Evolutionary conservation across 768 basidiomycete genomes (phyloP).

Genomic region (Hygrophoropsis aurantiaca): DNA sequence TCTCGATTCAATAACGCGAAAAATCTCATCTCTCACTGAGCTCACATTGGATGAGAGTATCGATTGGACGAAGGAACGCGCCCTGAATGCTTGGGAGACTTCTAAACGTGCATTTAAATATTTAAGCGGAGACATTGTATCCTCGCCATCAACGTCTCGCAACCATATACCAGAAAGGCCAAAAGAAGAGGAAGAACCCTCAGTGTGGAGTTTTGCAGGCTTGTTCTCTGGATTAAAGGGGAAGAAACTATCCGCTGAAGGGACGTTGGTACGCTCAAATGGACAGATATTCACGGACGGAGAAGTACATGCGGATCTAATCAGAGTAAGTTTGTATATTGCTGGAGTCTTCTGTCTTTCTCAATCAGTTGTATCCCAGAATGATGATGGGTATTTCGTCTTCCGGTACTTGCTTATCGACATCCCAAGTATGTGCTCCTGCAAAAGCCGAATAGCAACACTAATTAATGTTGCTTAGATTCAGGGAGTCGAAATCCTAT

Average conservation of each 20-base stretch:
- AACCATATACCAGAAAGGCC: slow-evolving; percentile 27
- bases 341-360: slow-evolving; percentile 3
- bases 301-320: slow-evolving; percentile 77
- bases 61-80: slow-evolving; percentile 44
- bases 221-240: slow-evolving; percentile 67
- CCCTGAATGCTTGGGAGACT: slow-evolving; percentile 43
- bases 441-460: slow-evolving; percentile 15
- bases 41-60: slow-evolving; percentile 57
- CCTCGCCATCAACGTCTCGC: slow-evolving; percentile 32
- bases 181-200: slow-evolving; percentile 28
- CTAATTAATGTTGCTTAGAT: slow-evolving; percentile 35
- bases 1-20: slow-evolving; percentile 48
- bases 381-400: slow-evolving; percentile 74
- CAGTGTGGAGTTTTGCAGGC: slow-evolving; percentile 58
- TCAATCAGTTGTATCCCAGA: slow-evolving; percentile 40
- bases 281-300: slow-evolving; percentile 65
- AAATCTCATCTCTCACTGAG: slow-evolving; percentile 40
- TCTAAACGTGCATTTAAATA: slow-evolving; percentile 66
- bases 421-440: slow-evolving; percentile 64
- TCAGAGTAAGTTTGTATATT: slow-evolving; percentile 52
- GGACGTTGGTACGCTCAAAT: slow-evolving; percentile 30
- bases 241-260: slow-evolving; percentile 29
- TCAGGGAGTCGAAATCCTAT: slow-evolving; percentile 61
- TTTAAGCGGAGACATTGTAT: slow-evolving; percentile 61
- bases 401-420: slow-evolving; percentile 79